phyloP scores from a whole-genome alignment of 1,139 yeast species.

The Candida glucosophila region DNA sequence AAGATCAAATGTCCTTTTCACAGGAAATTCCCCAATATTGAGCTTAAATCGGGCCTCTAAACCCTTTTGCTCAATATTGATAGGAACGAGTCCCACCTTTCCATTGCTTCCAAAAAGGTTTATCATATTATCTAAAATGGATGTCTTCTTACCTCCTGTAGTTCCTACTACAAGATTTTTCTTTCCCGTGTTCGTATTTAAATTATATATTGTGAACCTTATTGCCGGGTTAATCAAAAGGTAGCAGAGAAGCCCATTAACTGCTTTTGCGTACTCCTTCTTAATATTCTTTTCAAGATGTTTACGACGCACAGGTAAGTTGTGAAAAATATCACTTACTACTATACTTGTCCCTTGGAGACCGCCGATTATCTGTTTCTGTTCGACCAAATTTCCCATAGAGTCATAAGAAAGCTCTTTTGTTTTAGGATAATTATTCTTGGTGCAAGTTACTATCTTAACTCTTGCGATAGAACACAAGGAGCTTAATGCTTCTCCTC shows the following conservation, averaged over 20 bases:
- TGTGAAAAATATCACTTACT: constrained; percentile 47
- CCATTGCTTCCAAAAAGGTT: constrained; percentile 66
- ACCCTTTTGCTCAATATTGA: constrained; percentile 25
- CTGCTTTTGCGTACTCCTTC: constrained; percentile 62
- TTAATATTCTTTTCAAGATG: constrained; percentile 62
- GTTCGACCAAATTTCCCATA: constrained; percentile 37
- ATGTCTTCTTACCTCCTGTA: constrained; percentile 32
- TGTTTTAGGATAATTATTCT: constrained; percentile 46
- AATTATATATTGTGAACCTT: constrained; percentile 51
- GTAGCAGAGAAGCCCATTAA: constrained; percentile 58
- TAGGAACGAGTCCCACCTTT: constrained; percentile 43
- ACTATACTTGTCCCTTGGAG: constrained; percentile 51
- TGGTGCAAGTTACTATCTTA: constrained; percentile 47
- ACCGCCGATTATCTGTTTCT: constrained; percentile 38
- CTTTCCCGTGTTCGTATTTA: constrained; percentile 33
- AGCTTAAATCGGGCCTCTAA: constrained; percentile 13
- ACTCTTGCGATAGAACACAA: constrained; percentile 55
- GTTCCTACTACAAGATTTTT: constrained; percentile 42
- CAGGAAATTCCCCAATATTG: constrained; percentile 8
- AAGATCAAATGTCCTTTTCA: constrained; percentile 11
- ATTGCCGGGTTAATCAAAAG: constrained; percentile 52
- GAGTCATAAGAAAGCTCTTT: constrained; percentile 42
- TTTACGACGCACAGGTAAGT: constrained; percentile 65
- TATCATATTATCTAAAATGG: constrained; percentile 44
- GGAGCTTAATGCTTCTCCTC: constrained; percentile 82